Evolutionary conservation across 768 basidiomycete species (phyloP).

Genomic region (Lepiota brunneoincarnata): DNA sequence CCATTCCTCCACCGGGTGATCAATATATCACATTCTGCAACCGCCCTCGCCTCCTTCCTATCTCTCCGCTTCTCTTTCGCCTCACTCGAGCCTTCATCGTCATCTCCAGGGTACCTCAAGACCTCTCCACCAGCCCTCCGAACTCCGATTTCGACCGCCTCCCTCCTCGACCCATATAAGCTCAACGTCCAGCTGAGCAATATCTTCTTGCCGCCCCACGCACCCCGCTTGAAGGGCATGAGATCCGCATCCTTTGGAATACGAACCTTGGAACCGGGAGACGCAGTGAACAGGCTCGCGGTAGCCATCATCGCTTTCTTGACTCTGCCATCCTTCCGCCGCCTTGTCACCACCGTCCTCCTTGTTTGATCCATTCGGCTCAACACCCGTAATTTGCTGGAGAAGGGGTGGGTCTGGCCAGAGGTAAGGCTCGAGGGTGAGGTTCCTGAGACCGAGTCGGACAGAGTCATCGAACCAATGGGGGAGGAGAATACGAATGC

Average conservation of each 20-base stretch:
- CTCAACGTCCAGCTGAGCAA: conserved; percentile 61
- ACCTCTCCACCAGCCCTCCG: conserved; percentile 47
- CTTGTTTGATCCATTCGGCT: conserved; percentile 16
- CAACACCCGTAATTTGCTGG: conserved; percentile 18
- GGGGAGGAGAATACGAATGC: conserved; percentile 73
- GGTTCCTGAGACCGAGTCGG: conserved; percentile 46
- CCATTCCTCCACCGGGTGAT: conserved; percentile 71
- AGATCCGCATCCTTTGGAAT: background rate
- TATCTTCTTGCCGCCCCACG: conserved; percentile 62
- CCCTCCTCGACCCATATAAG: conserved; percentile 43
- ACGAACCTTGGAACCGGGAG: conserved; percentile 9
- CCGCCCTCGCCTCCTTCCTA: conserved; percentile 34
- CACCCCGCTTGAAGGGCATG: conserved; percentile 13
- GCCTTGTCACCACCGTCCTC: conserved; percentile 22
- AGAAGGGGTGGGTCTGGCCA: conserved; percentile 72
- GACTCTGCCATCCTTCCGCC: conserved; percentile 20
- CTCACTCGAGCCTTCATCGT: conserved; percentile 18
- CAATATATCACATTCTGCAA: conserved; percentile 66
- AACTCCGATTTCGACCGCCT: conserved; percentile 60
- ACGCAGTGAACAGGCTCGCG: conserved; percentile 26
- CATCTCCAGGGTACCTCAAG: conserved; percentile 25
- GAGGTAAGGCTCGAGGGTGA: conserved; percentile 56
- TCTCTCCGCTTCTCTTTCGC: conserved; percentile 20
- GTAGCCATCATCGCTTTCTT: conserved; percentile 23
- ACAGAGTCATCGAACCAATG: conserved; percentile 91